Evolutionary conservation across 169 alveolate genomes (phyloP), one percentile per base, ranked within the genome.

Genomic region (Cryptosporidium xiaoi): DNA sequence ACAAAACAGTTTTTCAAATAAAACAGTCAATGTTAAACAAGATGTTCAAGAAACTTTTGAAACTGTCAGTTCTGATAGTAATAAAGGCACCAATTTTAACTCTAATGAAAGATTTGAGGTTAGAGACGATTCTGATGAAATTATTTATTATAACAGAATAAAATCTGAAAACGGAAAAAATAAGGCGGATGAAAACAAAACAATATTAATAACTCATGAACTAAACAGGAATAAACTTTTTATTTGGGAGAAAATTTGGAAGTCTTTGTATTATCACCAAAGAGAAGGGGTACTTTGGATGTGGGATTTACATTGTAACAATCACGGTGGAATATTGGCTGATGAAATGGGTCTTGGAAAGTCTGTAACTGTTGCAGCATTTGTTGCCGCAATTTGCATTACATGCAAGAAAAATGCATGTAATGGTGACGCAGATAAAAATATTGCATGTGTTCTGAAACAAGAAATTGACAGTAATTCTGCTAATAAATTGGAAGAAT

Each of bases 301-400:
- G 82, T 83, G 91, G 91, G 66, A 56, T 27, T 50, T 90, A 51
- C 84, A 90, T 82, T 90, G 89, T 18, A 90, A 92, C 67, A 90
- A 90, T 50, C 85, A 84, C 66, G 92, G 92, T 34, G 94, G 92
- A 4, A 85, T 92, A 34, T 60, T 92, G 24, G 94, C 94, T 13
- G 94, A 92, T 83, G 94, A 92, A 69, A 92, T 92, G 94, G 94
- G 94, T 24, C 82, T 92, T 29, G 94, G 94, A 40, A 92, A 92
- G 84, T 90, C 94, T 6, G 84, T 92, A 12, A 77, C 87, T n/a
- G 87, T 62, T 34, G 77, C 87, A 58, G 58, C 87, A 12, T 77
- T 77, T 50, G 46, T 77, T 60, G 87, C 87, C 16, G 87, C 87
- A 40, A 18, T 77, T 31, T 62, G 40, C 36, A 48, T 60, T 12